Conservation (phyloP, 495 filamentous ascomycete species). For the Penicillium odoratum region DNA sequence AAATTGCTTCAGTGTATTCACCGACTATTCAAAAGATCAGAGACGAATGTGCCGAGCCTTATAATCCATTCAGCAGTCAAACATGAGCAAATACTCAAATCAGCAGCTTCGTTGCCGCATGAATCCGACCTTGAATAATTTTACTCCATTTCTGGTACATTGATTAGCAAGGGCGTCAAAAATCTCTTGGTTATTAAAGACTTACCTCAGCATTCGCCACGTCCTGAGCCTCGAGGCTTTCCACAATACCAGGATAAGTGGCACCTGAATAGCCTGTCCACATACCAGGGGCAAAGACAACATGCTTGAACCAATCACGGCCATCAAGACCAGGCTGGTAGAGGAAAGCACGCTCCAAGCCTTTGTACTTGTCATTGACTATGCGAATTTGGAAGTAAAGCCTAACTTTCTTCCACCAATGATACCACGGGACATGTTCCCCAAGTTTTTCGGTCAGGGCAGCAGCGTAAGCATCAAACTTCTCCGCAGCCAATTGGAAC, state of each 20-base stretch:
- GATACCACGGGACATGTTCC: conserved; percentile 70
- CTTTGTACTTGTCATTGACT: conserved; percentile 62
- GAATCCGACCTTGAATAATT: conserved; percentile 44
- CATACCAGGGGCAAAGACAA: conserved; percentile 72
- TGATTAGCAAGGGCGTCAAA: conserved; percentile 3
- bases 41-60: no score
- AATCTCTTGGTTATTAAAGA: conserved; percentile 4
- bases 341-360: conserved; percentile 62
- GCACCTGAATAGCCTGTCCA: conserved; percentile 89
- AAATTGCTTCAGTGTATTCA: no score
- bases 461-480: conserved; percentile 57
- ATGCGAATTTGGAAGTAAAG: conserved; percentile 55
- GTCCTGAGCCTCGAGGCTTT: conserved; percentile 58
- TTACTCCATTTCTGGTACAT: conserved; percentile 42
- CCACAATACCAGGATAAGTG: conserved; percentile 62
- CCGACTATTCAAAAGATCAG: background rate
- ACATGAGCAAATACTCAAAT: background rate
- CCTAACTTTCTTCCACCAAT: conserved; percentile 66
- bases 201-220: conserved; percentile 44
- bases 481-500: conserved; percentile 47
- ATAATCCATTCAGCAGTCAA: no score
- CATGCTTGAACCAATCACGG: conserved; percentile 65
- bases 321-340: conserved; percentile 58
- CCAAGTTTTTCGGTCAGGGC: conserved; percentile 48
- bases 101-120: conserved; percentile 39